Conservation (phyloP, 305 asterid species). For the Coffea humblotiana region DNA sequence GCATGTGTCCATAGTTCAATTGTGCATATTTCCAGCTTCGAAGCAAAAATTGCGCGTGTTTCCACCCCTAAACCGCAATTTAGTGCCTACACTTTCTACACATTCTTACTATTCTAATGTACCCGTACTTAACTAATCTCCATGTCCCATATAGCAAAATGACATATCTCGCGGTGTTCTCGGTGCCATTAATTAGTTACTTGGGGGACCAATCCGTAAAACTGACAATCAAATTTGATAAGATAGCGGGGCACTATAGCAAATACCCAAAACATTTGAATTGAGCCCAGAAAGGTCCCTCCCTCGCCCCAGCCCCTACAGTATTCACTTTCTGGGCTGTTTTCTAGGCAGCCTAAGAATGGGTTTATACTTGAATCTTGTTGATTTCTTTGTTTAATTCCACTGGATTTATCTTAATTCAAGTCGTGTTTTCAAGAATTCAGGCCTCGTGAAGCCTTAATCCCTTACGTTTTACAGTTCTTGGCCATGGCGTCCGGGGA, state of each 20-base stretch:
- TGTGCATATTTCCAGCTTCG: no score
- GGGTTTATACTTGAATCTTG: neutral
- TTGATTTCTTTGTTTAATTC: neutral
- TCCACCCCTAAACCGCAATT: no score
- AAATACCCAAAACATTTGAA: slow-evolving; percentile 23
- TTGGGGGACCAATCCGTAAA: neutral
- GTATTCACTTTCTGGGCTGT: neutral
- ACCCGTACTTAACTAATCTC: no score
- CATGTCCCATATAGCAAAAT: no score
- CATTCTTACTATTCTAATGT: no score
- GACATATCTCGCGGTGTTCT: no score
- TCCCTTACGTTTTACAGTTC: neutral
- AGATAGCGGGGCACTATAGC: slow-evolving; percentile 20
- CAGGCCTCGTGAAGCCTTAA: neutral
- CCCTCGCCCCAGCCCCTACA: slow-evolving; percentile 14
- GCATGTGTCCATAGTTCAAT: no score
- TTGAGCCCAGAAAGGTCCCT: slow-evolving; percentile 14
- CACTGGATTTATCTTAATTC: neutral
- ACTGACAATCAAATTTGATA: neutral
- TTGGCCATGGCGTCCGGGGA: slow-evolving; percentile 51
- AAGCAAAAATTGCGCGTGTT: no score
- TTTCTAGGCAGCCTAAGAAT: slow-evolving; percentile 2
- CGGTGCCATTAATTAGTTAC: no score
- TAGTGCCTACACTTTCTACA: no score
- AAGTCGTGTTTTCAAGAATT: neutral